Base-by-base conservation (phyloP, 1,139 yeast species). In the Pichia sp. region DNA sequence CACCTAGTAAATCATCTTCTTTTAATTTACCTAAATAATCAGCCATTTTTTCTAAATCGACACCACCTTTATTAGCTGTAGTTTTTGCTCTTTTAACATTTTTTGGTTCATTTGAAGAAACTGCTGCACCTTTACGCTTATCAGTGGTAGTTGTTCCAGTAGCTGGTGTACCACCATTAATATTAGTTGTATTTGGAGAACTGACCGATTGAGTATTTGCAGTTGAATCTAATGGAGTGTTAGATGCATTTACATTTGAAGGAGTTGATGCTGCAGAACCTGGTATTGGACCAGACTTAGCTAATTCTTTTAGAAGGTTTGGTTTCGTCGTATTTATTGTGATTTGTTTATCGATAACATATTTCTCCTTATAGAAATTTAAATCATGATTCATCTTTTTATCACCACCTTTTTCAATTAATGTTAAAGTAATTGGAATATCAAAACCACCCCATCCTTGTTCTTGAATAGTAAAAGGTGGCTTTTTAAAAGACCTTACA, bases 361-460 rank as follows among this genome's bases (percentile, higher is more conserved):
- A 89, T 54, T 78, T 78, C 57, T 83, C 89, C 63, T 82, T 78
- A 53, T 78, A 70, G 63, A 92, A 92, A 65, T 89, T 89, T 61
- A 92, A 78, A 66, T 92, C 97, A 63, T 92, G 97, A 59, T 78
- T 78, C 51, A 92, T 66, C 60, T 86, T 85, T 53, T 86, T 75
- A 62, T 89, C 97, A 40, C 97, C 97, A 43, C 83, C 85, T 59
- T 84, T 85, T 49, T 95, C 97, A 30, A 85, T 74, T 48, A 86
- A 71, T 54, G 83, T 86, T 47, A 89, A 71, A 22, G 86, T 74
- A 53, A 92, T 82, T 40, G 87, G 87, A 60, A 92, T 76, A 61
- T 90, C 96, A 60, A 90, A 90, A 56, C 92, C 98, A 61, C 98
- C 98, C 98, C 98, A 92, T 40, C 98, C 98, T 69, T 87, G 84